Evolutionary conservation across 2,329 filamentous ascomycete genomes (phyloP).

Genomic region (Neofusicoccum kwambonambiense): DNA sequence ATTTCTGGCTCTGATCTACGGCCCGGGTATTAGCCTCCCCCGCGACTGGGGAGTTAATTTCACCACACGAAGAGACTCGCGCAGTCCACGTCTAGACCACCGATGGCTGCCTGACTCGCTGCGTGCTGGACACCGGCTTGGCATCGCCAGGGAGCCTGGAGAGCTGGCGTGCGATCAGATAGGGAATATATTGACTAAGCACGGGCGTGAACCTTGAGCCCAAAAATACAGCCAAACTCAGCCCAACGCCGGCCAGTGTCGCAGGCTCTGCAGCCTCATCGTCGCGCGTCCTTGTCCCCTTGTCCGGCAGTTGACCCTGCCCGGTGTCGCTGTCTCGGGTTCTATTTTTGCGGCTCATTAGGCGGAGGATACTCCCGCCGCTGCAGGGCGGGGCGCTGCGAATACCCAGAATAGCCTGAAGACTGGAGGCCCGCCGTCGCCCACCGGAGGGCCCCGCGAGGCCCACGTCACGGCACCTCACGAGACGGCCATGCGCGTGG

Average conservation of each 20-base stretch:
- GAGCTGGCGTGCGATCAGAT: not conserved
- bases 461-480: not conserved
- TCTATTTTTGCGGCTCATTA: constrained; percentile 10
- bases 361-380: constrained; percentile 4
- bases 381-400: constrained; percentile 6
- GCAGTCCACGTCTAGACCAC: not conserved
- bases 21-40: not conserved
- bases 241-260: constrained; percentile 11
- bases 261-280: constrained; percentile 1
- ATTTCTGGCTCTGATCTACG: not conserved
- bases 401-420: constrained; percentile 15
- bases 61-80: constrained; percentile 8
- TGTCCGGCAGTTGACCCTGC: constrained; percentile 7
- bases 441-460: constrained; percentile 3
- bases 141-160: not conserved
- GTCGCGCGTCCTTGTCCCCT: not conserved
- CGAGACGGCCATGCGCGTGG: not conserved
- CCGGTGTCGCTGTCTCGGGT: not conserved
- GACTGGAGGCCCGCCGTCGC: not conserved
- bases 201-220: constrained; percentile 7
- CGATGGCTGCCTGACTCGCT: constrained; percentile 2
- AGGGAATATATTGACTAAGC: constrained; percentile 5
- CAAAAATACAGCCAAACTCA: constrained; percentile 4
- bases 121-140: not conserved
- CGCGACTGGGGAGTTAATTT: constrained; percentile 1